These are phyloP conservation scores for Geotrichum europaeum DNA, from an alignment of 1,139 yeast genomes.

Conservation along the genomic window DNA sequence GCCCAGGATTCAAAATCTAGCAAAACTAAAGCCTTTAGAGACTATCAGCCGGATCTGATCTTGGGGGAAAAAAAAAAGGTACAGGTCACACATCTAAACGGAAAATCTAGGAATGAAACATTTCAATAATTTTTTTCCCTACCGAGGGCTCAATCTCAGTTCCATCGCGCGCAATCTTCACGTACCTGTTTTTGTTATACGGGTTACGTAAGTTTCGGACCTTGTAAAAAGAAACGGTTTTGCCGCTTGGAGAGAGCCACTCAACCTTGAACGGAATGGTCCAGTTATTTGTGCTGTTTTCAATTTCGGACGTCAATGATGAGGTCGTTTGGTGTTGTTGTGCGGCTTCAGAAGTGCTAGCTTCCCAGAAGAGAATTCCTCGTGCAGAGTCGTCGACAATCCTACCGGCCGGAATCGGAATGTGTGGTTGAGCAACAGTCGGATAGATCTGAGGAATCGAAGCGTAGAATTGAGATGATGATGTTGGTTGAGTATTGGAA, in stretches of 20 bases:
- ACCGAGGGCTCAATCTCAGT: slow-evolving; percentile 37
- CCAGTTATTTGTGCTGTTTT: slow-evolving; percentile 29
- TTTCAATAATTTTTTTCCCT: slow-evolving; percentile 29
- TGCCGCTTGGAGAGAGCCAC: slow-evolving; percentile 33
- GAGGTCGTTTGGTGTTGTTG: neutral
- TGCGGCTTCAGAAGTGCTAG: slow-evolving; percentile 12
- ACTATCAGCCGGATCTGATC: too few species aligned
- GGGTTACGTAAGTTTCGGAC: slow-evolving; percentile 34
- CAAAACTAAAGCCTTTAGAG: too few species aligned
- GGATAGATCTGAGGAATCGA: slow-evolving; percentile 17
- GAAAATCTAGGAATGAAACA: slow-evolving; percentile 24
- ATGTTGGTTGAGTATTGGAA: neutral
- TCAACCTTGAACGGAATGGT: slow-evolving; percentile 35
- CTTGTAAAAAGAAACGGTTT: slow-evolving; percentile 32
- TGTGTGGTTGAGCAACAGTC: slow-evolving; percentile 23
- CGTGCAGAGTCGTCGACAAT: slow-evolving; percentile 38
- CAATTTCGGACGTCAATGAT: neutral
- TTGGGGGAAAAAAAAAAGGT: neutral
- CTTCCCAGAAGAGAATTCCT: slow-evolving; percentile 40
- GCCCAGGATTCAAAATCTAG: too few species aligned
- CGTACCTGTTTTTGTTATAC: slow-evolving; percentile 35
- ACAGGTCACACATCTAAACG: neutral
- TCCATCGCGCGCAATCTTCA: slow-evolving; percentile 40
- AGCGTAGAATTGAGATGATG: slow-evolving; percentile 4
- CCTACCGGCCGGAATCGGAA: slow-evolving; percentile 35